Conservation (phyloP, 352 stramenopile genomes). For the Globisporangium emineosum region DNA sequence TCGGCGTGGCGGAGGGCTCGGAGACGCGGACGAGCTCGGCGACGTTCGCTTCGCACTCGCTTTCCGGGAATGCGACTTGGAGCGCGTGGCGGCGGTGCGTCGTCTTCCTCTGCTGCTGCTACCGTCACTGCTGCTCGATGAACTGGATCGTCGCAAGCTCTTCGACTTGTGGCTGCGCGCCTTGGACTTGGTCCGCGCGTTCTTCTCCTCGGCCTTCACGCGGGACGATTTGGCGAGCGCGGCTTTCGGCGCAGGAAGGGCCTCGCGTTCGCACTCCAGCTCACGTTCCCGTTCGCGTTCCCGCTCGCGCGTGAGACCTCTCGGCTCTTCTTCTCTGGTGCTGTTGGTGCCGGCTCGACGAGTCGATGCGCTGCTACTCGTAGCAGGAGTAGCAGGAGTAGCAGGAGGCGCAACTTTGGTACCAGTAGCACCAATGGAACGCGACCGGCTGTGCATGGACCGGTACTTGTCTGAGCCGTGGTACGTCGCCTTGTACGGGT, state of each 20-base stretch:
- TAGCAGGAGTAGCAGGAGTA: not conserved
- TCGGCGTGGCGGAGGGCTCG: not conserved
- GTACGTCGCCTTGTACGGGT: slow-evolving; percentile 25
- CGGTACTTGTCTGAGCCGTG: slow-evolving; percentile 30
- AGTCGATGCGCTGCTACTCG: not conserved
- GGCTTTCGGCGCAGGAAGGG: slow-evolving; percentile 12
- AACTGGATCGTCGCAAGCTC: not conserved
- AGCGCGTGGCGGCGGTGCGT: slow-evolving; percentile 1
- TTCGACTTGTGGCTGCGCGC: slow-evolving; percentile 15
- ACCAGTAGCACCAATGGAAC: slow-evolving; percentile 13
- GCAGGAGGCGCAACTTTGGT: not conserved
- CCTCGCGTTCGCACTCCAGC: slow-evolving; percentile 11
- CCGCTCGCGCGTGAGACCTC: not conserved
- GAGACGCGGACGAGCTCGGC: slow-evolving; percentile 1
- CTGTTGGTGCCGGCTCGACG: not conserved
- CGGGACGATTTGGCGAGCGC: slow-evolving; percentile 4
- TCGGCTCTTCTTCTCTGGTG: not conserved
- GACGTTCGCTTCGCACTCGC: slow-evolving; percentile 23
- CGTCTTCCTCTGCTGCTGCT: slow-evolving; percentile 2
- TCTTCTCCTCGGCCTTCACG: slow-evolving; percentile 20
- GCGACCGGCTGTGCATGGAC: slow-evolving; percentile 24
- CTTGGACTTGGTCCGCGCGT: slow-evolving; percentile 46
- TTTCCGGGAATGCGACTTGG: slow-evolving; percentile 15
- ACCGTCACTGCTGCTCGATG: not conserved
- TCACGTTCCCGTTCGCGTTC: slow-evolving; percentile 4